Evolutionary conservation across 2,329 filamentous ascomycete species (phyloP), one percentile per base, ranked within the genome.

Genomic region (Colletotrichum sp.): DNA sequence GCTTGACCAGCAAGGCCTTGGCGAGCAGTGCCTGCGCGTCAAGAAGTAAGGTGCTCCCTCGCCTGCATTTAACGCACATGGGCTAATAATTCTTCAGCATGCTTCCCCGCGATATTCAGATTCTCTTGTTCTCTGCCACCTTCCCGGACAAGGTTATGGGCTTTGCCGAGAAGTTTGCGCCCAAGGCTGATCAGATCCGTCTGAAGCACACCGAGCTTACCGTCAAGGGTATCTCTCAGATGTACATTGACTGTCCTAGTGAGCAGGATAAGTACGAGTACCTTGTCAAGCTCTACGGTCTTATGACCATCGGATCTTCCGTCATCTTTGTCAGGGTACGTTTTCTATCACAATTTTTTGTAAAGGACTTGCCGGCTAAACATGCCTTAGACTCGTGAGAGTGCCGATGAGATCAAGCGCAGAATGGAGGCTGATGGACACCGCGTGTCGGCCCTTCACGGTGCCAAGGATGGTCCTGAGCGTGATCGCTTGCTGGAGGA

Each of bases 251-350:
- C 84, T 99, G 96, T 81, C 92, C 94, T 26, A 90, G 90, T 39
- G 95, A 98, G 79, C 88, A 93, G 44, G 92, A 95, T 81, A 99
- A 99, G 84, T 99, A 98, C 83, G 92, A 94, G 44, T 93, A 95
- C 73, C 92, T 99, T 9, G 94, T 98, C 84, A 95, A 96, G 83
- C 94, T 99, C 75, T 99, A 99, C 83, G 96, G 96, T 74, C 89
- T 99, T 60, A 96, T 99, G 92, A 98, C 96, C 18, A 96, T 99
- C 81, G 96, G 96, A 7, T 98, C 96, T 9, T 99, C 97, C 0
- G 98, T 99, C 82, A 99, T 99, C 81, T 99, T 99, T 82, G 96
- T 99, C 84, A 95, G 94, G 90, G 95, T 96, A 87, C 77, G 88
- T 84, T 39, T 9, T 12, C 48, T 28, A 28, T 36, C 26, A 28